Base-by-base conservation (phyloP, 345 rosid genomes). In the Camelina neglecta region DNA sequence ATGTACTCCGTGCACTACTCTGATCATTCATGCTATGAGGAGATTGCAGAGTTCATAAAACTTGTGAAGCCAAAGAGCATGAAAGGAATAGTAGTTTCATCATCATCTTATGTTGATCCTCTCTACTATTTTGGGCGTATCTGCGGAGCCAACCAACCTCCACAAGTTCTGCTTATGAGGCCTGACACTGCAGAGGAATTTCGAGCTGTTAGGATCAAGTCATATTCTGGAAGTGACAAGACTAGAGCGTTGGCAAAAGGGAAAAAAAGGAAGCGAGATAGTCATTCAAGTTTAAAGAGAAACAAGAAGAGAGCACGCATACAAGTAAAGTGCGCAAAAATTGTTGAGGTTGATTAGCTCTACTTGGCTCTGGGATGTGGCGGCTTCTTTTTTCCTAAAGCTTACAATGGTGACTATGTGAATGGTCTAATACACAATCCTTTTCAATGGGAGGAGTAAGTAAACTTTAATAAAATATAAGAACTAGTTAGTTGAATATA, bases 1-100 rank as follows among this genome's bases (percentile, higher is more conserved):
- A 81, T 89, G 63, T 90, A 82, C 82, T 78, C 89, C 3, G 89
- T 88, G 57, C 84, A 82, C 6, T 90, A 90, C 84, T 93, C 93
- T 7, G 92, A 85, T 63, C 97, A 93, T 78, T 87, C 90, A 3
- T 86, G 95, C 86, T 88, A 76, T 76, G 56, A 24, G 60, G 97
- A 93, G 87, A 69, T 93, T 71, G 78, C 85, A 70, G 86, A 86
- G 36, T 90, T 93, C 31, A 72, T 90, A 49, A 77, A 86, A 33
- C 87, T 88, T 71, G 87, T 88, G 76, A 81, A 78, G 59, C 98
- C 98, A 41, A 59, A 68, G 48, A 86, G 72, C 71, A 58, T 88
- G 68, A 86, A 84, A 81, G 96, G 96, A 29, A 90, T 93, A 1
- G 90, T 88, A 73, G 77, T 85, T 51, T 83, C 93, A 4, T 84